Base-by-base conservation (phyloP, 2,329 filamentous ascomycete species). In the Passalora sequoiae region DNA sequence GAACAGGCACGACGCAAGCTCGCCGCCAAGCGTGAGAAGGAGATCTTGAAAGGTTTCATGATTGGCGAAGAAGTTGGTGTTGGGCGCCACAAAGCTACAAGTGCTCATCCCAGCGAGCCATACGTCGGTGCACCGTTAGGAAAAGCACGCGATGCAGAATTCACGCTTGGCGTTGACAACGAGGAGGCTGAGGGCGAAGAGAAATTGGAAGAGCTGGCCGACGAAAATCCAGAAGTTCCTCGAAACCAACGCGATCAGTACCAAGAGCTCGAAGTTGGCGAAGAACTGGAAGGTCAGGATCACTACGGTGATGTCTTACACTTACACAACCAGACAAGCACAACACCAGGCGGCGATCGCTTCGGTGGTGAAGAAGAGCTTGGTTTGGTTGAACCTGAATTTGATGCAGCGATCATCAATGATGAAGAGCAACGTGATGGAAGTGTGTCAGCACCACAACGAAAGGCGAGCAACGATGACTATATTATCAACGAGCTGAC, bases 361-460 rank as follows among this genome's bases (percentile, higher is more conserved):
- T 60, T 62, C 29, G 40, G 48, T 21, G 59, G 60, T n/a, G 59
- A 60, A 30, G 58, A 59, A 31, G 59, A 59, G 8, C 17, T 57
- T 3, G 46, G 29, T 6, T 38, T 60, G 15, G 50, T 51, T 24
- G 56, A 57, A 33, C 53, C 50, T 2, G 53, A 29, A 13, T 20
- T 52, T 16, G 44, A 40, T 4, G 36, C 27, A 9, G 13, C 15
- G 6, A 17, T 24, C 15, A 33, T 4, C 15, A 19, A 8, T 12
- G 17, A 19, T 19, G 7, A 19, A 19, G 13, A 10, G n/a, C 6
- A 6, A 3, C 15, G 15, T 10, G 33, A 17, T 21, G 17, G 15
- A 17, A 24, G 20, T 9, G 8, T 12, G 8, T 4, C 9, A 24
- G n/a, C 8, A 12, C 3, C 4, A 24, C 12, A n/a, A 15, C 12